Evolutionary conservation across 768 basidiomycete species (phyloP), one percentile per base, ranked within the genome.

Genomic region (Leccinellum luteum): DNA sequence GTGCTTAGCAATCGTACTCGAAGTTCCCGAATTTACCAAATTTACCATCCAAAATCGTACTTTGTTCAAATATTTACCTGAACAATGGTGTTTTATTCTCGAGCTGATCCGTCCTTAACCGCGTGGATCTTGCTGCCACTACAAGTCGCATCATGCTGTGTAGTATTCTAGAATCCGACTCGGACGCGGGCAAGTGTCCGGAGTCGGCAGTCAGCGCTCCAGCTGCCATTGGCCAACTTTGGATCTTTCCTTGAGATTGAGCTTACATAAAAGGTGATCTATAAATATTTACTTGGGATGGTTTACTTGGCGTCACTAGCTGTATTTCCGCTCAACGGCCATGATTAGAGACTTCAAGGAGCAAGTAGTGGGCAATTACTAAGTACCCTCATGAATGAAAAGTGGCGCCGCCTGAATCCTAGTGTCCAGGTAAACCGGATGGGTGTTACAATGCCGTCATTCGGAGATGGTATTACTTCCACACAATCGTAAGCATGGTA

Each of bases 251-350:
- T 51, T 28, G 31, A 31, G 31, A 31, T 31, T 19, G 60, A 51
- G 48, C 51, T 47, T n/a, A 15, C 59, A 21, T 12, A 57, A 55
- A 52, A 17, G 43, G 60, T 9, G 23, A 51, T 34, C 25, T 54
- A 28, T 60, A 50, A 54, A 55, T 59, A 47, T 31, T 21, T 43
- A 13, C 41, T 19, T 43, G 10, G 19, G 13, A 28, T 28, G 3
- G 3, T 14, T 47, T 58, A 19, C 52, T 44, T 41, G 60, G 43
- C 57, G 7, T 51, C 41, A 27, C 14, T 28, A 25, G 25, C n/a
- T 57, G 49, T 62, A 67, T 56, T 44, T 62, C 68, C 68, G 68
- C 66, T 65, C 65, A 71, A 72, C 19, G 49, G 23, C 68, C 68
- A 54, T 56, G 12, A 6, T 10, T 48, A 32, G 43, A 49, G 4